Evolutionary conservation across 805 yeast species (phyloP), one percentile per base, ranked within the genome.

Genomic region (Candida xiaguanensis): DNA sequence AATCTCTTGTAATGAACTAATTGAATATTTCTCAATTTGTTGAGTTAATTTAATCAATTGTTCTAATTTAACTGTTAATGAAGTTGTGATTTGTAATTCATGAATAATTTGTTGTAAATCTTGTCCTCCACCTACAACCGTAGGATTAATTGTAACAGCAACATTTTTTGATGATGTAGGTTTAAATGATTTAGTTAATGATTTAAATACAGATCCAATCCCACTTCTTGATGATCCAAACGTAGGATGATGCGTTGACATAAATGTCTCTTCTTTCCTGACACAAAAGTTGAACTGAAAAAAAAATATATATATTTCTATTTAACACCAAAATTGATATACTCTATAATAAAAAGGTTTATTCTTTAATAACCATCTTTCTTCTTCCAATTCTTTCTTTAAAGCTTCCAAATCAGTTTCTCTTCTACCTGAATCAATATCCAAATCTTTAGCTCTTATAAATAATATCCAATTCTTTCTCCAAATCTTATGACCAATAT

Each of bases 1-100:
- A 1, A 86, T 68, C 45, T 84, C 89, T 0, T 86, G 80, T 3
- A 85, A 69, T 2, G 83, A 74, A 0, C 81, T 68, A 2, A 79
- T 70, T 3, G 80, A 65, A 36, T 70, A 71, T 34, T 70, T 74
- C 16, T 71, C 71, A 2, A 86, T 57, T 3, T 77, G 65, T 2
- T 69, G 69, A 5, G 74, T 61, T 30, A 87, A 58, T 15, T 70
- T 58, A 2, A 63, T 65, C 0, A 85, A 79, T 0, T 84, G 79
- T 1, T 71, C 63, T 1, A 74, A 64, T 44, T 80, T 61, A 8
- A 53, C 38, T 9, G 19, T 15, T 15, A 41, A 47, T 1, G 70
- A 51, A 7, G 59, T 42, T 0, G 70, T 52, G 1, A 71, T 72
- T 42, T 64, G 59, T 7, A 74, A 56, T 24, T 64, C 66, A n/a